Base-by-base conservation (phyloP, 2,329 filamentous ascomycete species). In the Cadophora sp. region DNA sequence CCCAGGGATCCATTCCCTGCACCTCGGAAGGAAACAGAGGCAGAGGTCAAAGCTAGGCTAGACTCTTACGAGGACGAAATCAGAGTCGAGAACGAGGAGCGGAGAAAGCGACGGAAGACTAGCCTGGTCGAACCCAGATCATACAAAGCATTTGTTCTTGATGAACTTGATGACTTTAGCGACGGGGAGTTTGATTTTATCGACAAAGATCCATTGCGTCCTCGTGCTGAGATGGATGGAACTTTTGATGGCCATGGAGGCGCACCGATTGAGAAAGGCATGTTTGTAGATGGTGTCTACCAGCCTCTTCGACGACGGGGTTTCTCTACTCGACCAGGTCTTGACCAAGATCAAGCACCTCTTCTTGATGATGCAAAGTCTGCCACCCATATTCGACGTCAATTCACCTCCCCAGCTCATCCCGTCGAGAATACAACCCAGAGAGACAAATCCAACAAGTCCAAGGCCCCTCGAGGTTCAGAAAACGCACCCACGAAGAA, bases 201-300 rank as follows among this genome's bases (percentile, higher is more conserved):
- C n/a, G 7, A 14, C 13, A 9, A 24, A 16, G 36, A 14, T 24
- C 55, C 36, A 43, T 18, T 18, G 4, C 33, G 3, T 22, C 7
- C 11, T 24, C 36, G 16, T 16, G 4, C 11, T 3, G 20, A 58
- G 20, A 43, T 20, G 13, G 55, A 18, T n/a, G 20, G 20, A 41
- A 13, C 9, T 24, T 7, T 6, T 24, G 5, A 18, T 18, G 20
- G n/a, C 22, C 1, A 41, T 27, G 33, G 22, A n/a, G 27, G 4
- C 3, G n/a, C 13, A 22, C 20, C 36, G 0, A 14, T 13, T 4
- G 8, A 58, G n/a, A 58, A 58, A 11, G 55, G 55, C 36, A 58
- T 22, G 36, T 41, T 58, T 11, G 20, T 58, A 13, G 55, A 58
- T 43, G 55, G 55, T 4, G 22, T 43, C 14, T 58, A 58, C 14